These are phyloP conservation scores for Parascedosporium putredinis DNA, from an alignment of 2,329 filamentous ascomycete genomes.

Conservation along the genomic window DNA sequence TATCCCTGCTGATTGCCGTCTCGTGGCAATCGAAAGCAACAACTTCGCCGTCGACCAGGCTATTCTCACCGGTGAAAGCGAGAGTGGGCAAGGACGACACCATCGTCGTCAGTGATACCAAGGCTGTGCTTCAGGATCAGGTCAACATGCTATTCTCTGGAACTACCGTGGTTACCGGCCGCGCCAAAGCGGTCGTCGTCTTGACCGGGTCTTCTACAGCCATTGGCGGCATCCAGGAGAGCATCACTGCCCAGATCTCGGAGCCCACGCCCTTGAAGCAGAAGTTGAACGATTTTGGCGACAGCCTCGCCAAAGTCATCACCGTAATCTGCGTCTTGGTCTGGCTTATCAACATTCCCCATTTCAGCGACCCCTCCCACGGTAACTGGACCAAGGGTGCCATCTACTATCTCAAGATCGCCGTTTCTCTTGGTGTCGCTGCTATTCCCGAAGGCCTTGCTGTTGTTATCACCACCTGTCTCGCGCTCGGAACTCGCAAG, in stretches of 20 bases:
- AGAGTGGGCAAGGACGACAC: slow-evolving; percentile 80
- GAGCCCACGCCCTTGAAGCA: slow-evolving; percentile 96
- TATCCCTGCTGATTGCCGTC: slow-evolving; percentile 86
- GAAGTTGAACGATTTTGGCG: slow-evolving; percentile 97
- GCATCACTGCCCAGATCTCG: slow-evolving; percentile 94
- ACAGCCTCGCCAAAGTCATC: slow-evolving; percentile 93
- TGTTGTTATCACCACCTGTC: slow-evolving; percentile 96
- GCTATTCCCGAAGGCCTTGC: slow-evolving; percentile 96
- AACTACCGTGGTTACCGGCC: slow-evolving; percentile 90
- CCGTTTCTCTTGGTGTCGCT: slow-evolving; percentile 92
- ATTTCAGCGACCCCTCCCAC: slow-evolving; percentile 91
- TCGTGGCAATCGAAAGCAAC: slow-evolving; percentile 89
- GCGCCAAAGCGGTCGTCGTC: slow-evolving; percentile 83
- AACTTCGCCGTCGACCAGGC: slow-evolving; percentile 95
- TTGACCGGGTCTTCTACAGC: slow-evolving; percentile 83
- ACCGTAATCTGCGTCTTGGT: slow-evolving; percentile 93
- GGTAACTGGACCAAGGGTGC: slow-evolving; percentile 93
- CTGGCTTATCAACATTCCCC: slow-evolving; percentile 96
- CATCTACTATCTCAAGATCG: slow-evolving; percentile 99
- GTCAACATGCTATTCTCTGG: slow-evolving; percentile 97
- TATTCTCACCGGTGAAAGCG: slow-evolving; percentile 92
- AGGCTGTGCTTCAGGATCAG: slow-evolving; percentile 95
- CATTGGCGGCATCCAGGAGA: slow-evolving; percentile 98
- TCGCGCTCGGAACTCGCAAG: slow-evolving; percentile 90
- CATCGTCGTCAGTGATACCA: slow-evolving; percentile 58